Percentiles rank a stretch among this genome's conserved stretches.
phyloP scores from a whole-genome alignment of 176 grass and related monocot species.

The Oryza officinalis region DNA sequence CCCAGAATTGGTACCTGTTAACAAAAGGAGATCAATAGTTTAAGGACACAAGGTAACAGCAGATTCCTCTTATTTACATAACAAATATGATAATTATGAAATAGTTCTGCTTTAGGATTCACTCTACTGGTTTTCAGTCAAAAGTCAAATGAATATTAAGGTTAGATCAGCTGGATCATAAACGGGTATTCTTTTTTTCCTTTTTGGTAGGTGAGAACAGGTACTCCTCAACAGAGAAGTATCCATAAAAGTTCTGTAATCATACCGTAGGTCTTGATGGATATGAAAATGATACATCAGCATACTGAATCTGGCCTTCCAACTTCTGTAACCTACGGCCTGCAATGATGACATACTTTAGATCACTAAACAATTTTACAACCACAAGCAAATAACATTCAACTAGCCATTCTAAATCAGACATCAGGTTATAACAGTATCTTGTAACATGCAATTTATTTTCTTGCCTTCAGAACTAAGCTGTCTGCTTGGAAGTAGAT shows the following conservation, averaged over 20 bases:
- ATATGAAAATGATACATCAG: conserved; percentile 89
- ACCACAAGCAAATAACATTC: background rate
- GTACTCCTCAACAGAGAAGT: conserved; percentile 15
- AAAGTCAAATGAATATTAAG: background rate
- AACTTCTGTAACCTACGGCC: conserved; percentile 67
- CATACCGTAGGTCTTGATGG: conserved; percentile 82
- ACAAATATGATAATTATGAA: conserved; percentile 20
- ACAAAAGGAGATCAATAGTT: conserved; percentile 18
- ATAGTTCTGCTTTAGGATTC: background rate
- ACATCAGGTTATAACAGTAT: background rate
- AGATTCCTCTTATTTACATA: background rate
- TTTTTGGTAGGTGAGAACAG: background rate
- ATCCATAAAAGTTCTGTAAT: background rate
- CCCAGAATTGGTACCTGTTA: conserved; percentile 72
- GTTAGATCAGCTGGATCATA: background rate
- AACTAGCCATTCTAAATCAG: conserved; percentile 2
- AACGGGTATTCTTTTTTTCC: background rate
- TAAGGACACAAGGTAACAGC: conserved; percentile 27
- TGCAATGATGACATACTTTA: conserved; percentile 38
- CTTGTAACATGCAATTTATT: conserved; percentile 18
- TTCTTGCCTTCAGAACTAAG: conserved; percentile 76
- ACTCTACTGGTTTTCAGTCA: conserved; percentile 2
- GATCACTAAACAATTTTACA: background rate
- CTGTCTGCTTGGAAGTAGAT: conserved; percentile 78
- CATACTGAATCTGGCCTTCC: conserved; percentile 70